Base-by-base conservation (phyloP, 768 basidiomycete genomes). In the Naematelia encephala region DNA sequence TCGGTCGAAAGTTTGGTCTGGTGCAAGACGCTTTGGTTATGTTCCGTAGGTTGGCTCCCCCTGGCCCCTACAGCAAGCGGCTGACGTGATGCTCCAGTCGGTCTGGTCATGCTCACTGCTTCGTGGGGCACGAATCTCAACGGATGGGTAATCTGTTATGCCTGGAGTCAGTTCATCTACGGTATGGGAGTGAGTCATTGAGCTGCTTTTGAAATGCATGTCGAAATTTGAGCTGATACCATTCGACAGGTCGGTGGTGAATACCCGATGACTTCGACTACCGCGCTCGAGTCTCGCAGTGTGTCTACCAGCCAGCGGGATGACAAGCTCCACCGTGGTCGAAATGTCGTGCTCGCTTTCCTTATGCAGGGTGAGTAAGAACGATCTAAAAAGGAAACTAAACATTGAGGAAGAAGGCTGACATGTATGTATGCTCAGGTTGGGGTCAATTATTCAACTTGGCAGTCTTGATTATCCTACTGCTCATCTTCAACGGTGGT, bases 261-360 rank as follows among this genome's bases (percentile, higher is more conserved):
- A 61, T 79, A 80, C 68, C 79, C 79, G 2, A 79, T 79, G 76
- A 79, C 78, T 1, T 77, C 78, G 2, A 77, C 79, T 1, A 72
- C 72, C 5, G 70, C 78, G 1, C 72, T 79, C 61, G 79, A 79
- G 57, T 67, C 67, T 48, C 67, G 70, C 51, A 42, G 59, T 1
- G 60, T 68, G 13, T 63, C 61, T 14, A 54, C 60, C 19, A 62
- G 67, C 26, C 69, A 76, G 30, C 68, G 68, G 28, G 78, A 80
- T 50, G 79, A 79, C 62, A 75, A 79, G 47, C 66, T 80, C 0
- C 79, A 80, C 62, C 64, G 79, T 56, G 79, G 79, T 5, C 63
- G 79, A 45, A 79, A 78, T 60, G 77, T 79, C 63, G 78, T 78
- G 19, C 67, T 78, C 21, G 75, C 78, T 3, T 80, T 80, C 74